A percentile compares a stretch with the other conserved stretches of the same genome.
Evolutionary conservation across 2,329 filamentous ascomycete genomes (phyloP).

Genomic region (Curvularia sp.): DNA sequence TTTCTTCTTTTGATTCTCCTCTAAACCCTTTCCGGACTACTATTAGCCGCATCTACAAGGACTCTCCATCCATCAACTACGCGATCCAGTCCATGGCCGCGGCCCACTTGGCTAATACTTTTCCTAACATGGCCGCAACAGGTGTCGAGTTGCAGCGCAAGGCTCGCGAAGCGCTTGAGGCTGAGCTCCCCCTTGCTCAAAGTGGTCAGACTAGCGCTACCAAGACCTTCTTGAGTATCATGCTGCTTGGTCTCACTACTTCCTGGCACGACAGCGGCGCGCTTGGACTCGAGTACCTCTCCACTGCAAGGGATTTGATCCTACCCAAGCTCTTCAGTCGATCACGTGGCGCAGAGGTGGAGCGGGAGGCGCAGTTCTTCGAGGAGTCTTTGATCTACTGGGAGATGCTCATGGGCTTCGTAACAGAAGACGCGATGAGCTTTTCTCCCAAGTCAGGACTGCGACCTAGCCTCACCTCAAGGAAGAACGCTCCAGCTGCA

Average conservation of each 20-base stretch:
- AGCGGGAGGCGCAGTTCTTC: constrained; percentile 58
- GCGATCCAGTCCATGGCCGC: constrained; percentile 71
- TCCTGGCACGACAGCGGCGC: constrained; percentile 66
- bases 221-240: constrained; percentile 63
- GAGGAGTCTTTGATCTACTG: constrained; percentile 65
- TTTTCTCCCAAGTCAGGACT: constrained; percentile 41
- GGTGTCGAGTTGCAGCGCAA: constrained; percentile 62
- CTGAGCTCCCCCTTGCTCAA: constrained; percentile 57
- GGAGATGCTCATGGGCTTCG: constrained; percentile 66
- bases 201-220: constrained; percentile 52
- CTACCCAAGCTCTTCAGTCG: constrained; percentile 54
- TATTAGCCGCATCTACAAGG: constrained; percentile 64
- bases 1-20: constrained; percentile 69
- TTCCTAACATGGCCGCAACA: constrained; percentile 60
- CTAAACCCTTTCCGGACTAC: constrained; percentile 68
- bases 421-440: constrained; percentile 54
- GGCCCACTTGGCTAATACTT: constrained; percentile 65
- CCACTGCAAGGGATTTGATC: constrained; percentile 55
- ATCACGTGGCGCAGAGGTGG: constrained; percentile 41
- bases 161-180: constrained; percentile 60
- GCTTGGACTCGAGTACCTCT: constrained; percentile 62
- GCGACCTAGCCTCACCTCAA: constrained; percentile 32
- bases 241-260: constrained; percentile 66
- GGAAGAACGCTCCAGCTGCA: constrained; percentile 32
- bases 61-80: constrained; percentile 65